Base-by-base conservation (phyloP, 305 asterid genomes). In the Fraxinus sp. region DNA sequence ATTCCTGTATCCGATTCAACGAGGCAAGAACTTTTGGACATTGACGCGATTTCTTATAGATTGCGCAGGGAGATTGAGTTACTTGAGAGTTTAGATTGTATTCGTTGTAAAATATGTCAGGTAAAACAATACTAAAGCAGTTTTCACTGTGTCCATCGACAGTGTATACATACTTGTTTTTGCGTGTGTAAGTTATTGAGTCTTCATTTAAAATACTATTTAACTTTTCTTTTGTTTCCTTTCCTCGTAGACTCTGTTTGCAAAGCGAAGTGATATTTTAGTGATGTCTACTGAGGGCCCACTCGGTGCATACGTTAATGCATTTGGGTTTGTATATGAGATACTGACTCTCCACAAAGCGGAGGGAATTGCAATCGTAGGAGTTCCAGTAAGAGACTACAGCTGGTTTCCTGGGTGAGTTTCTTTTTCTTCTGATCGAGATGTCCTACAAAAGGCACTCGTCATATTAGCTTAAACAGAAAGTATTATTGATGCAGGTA, bases 331-430 rank as follows among this genome's bases (percentile, higher is more conserved):
- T 39, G 99, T 93, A 86, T 97, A 97, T 62, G 98, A 97, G 89
- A 94, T 97, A 79, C 88, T 97, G 96, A 94, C 98, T 76, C 88
- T 94, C 36, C 44, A 41, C 74, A 93, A 80, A 87, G 91, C 97
- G 46, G 86, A 82, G 66, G 95, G 92, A 75, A 80, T 94, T 80
- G 97, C 91, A 70, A 92, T 94, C 37, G 77, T 84, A 74, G 97
- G 98, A 71, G 80, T 46, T 90, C 97, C 98, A 30, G 90, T 79
- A 70, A 87, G 90, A 85, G 98, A 94, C 80, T 92, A 78, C 83
- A 91, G 98, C 90, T 97, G 99, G 99, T 97, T 97, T 87, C 99
- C 99, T 22, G 95, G 98, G 99, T 96, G 90, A 86, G 26, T 81
- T 82, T 77, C 79, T 49, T 83, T 84, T 78, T 33, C 79, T 55